Conservation (phyloP, 2,329 filamentous ascomycete genomes). For the Apiospora malaysiana region DNA sequence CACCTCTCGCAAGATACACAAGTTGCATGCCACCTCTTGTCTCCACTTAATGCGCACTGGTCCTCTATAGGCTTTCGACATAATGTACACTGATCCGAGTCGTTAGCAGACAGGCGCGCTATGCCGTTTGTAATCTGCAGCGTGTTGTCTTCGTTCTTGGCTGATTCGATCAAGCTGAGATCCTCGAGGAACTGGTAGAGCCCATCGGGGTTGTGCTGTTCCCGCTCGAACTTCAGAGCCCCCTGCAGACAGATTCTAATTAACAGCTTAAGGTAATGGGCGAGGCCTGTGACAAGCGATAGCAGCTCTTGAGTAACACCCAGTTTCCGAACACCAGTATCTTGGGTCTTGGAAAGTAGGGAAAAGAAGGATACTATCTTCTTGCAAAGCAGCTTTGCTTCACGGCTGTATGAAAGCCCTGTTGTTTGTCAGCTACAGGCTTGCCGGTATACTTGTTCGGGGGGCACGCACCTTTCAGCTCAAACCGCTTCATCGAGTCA, state of each 20-base stretch:
- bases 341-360: conserved; percentile 90
- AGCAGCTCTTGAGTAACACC: conserved; percentile 98
- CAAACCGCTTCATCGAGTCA: conserved; percentile 68
- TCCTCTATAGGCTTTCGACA: conserved; percentile 93
- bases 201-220: conserved; percentile 75
- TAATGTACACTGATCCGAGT: conserved; percentile 82
- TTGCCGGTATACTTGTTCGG: background rate
- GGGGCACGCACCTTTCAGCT: conserved; percentile 71
- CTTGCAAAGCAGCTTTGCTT: conserved; percentile 99
- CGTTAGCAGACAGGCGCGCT: conserved; percentile 71
- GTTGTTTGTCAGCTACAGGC: conserved; percentile 24
- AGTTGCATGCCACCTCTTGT: conserved; percentile 81
- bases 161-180: conserved; percentile 79
- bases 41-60: conserved; percentile 79
- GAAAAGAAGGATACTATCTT: conserved; percentile 99
- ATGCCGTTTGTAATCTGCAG: conserved; percentile 71
- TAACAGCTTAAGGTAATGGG: conserved; percentile 95
- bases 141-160: conserved; percentile 73
- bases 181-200: conserved; percentile 84
- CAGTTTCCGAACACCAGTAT: conserved; percentile 85
- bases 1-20: conserved; percentile 80
- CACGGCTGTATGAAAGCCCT: conserved; percentile 89
- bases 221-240: conserved; percentile 87
- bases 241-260: conserved; percentile 97
- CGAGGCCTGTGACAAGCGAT: conserved; percentile 93